These are phyloP conservation scores for Penicillium sp. DNA, from an alignment of 2,329 filamentous ascomycete genomes.

Conservation along the genomic window DNA sequence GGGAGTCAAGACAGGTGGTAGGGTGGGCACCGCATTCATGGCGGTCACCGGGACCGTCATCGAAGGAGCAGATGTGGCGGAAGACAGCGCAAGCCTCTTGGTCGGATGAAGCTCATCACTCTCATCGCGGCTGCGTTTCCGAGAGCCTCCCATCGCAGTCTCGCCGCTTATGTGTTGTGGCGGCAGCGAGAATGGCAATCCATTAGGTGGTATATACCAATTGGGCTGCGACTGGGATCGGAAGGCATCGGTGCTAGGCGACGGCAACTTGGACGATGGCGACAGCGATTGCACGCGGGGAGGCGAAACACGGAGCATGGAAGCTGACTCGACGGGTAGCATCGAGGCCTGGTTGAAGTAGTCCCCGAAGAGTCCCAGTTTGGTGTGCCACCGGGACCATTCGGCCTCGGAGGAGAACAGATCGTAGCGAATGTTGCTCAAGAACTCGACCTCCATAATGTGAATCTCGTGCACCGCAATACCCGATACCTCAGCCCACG, in stretches of 20 bases:
- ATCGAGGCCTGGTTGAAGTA: slow-evolving; percentile 73
- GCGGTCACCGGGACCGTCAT: slow-evolving; percentile 29
- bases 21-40: slow-evolving; percentile 30
- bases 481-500: slow-evolving; percentile 95
- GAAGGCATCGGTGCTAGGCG: slow-evolving; percentile 36
- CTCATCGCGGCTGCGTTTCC: slow-evolving; percentile 62
- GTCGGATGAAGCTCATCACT: slow-evolving; percentile 55
- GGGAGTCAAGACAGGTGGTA: slow-evolving; percentile 38
- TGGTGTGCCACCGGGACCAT: slow-evolving; percentile 84
- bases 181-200: slow-evolving; percentile 25
- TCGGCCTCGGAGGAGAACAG: slow-evolving; percentile 80
- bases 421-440: slow-evolving; percentile 97
- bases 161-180: slow-evolving; percentile 23
- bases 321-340: slow-evolving; percentile 41
- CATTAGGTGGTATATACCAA: slow-evolving; percentile 32
- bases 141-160: slow-evolving; percentile 32
- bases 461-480: slow-evolving; percentile 95
- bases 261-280: slow-evolving; percentile 42
- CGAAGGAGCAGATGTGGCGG: slow-evolving; percentile 22
- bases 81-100: slow-evolving; percentile 49
- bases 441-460: slow-evolving; percentile 99
- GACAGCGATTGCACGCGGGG: slow-evolving; percentile 31
- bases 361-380: slow-evolving; percentile 76
- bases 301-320: slow-evolving; percentile 37
- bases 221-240: slow-evolving; percentile 26